A percentile compares a stretch with the other conserved stretches of the same genome.
phyloP scores from a whole-genome alignment of 2,329 filamentous ascomycete genomes.

The Arthrobotrys pseudoclavata region DNA sequence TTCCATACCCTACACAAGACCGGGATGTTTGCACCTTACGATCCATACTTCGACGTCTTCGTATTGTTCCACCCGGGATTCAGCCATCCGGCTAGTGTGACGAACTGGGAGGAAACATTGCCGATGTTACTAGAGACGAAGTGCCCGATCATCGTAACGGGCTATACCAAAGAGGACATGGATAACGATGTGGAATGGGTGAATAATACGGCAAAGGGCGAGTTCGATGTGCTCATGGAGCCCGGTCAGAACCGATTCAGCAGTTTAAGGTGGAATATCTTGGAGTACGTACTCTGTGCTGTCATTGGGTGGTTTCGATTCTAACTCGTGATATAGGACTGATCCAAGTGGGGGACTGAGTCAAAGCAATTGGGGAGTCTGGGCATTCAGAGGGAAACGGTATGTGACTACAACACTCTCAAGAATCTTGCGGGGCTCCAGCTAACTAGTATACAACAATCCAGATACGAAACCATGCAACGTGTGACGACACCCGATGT shows the following conservation, averaged over 20 bases:
- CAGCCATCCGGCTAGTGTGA: slow-evolving; percentile 90
- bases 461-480: slow-evolving; percentile 59
- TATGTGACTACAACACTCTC: slow-evolving; percentile 68
- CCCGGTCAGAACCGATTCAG: slow-evolving; percentile 95
- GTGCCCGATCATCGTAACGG: slow-evolving; percentile 91
- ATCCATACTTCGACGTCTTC: slow-evolving; percentile 98
- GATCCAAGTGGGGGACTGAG: slow-evolving; percentile 75
- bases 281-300: slow-evolving; percentile 78
- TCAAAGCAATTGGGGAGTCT: slow-evolving; percentile 96
- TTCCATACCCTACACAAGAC: slow-evolving; percentile 96
- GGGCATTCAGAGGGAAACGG: slow-evolving; percentile 97
- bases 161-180: slow-evolving; percentile 96
- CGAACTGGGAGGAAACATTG: slow-evolving; percentile 93
- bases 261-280: slow-evolving; percentile 95
- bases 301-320: neutral
- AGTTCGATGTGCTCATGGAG: slow-evolving; percentile 91
- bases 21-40: slow-evolving; percentile 90
- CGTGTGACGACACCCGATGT: slow-evolving; percentile 59
- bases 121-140: slow-evolving; percentile 94
- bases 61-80: slow-evolving; percentile 96
- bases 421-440: neutral
- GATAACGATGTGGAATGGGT: slow-evolving; percentile 93
- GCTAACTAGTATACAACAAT: neutral
- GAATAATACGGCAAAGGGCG: slow-evolving; percentile 83
- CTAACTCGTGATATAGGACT: slow-evolving; percentile 25